Evolutionary conservation across 1,284 basidiomycete genomes (phyloP), one percentile per base, ranked within the genome.

Genomic region (Papiliotrema terrestris): DNA sequence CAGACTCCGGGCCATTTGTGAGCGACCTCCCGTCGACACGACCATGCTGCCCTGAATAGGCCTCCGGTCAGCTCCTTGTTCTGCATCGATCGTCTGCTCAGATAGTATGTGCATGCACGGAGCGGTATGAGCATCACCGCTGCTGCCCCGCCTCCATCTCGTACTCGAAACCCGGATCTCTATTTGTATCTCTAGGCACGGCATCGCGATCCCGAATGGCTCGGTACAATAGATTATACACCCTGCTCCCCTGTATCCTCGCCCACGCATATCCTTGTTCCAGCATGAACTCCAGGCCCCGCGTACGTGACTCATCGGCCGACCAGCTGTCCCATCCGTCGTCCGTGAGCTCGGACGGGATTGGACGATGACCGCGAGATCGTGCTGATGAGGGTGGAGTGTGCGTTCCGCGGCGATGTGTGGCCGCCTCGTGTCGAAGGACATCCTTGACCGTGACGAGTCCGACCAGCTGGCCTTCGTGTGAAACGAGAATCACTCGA

Each of bases 401-500:
- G 29, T 49, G 45, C n/a, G 39, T 14, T 51, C 41, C 17, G 41
- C 56, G 25, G 51, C 49, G 43, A 63, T 59, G 15, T 57, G 59
- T 35, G 60, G 57, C 50, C 66, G 70, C 58, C 74, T 88, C 91
- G 69, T 91, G 90, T 44, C 86, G 85, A 14, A 99, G 78, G 13
- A 98, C 90, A 65, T 99, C 96, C 72, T 98, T 98, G 56, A 98
- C 89, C 0, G 94, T 98, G 20, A 97, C 86, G 15, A 99, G 80
- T 1, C 95, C 95, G 0, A 83, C 84, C 2, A 99, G 80, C 41
- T 80, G 78, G 13, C 95, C 95, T 64, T 86, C 84, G 55, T 89
- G 84, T 68, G 92, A 88, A 1, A 98, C 91, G 5, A 98, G 82
- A 57, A 98, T 93, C 15, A 96, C 90, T 17, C 94, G 86, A 1